Base-by-base conservation (phyloP, 2,329 filamentous ascomycete species). In the Pseudogymnoascus destructans region DNA sequence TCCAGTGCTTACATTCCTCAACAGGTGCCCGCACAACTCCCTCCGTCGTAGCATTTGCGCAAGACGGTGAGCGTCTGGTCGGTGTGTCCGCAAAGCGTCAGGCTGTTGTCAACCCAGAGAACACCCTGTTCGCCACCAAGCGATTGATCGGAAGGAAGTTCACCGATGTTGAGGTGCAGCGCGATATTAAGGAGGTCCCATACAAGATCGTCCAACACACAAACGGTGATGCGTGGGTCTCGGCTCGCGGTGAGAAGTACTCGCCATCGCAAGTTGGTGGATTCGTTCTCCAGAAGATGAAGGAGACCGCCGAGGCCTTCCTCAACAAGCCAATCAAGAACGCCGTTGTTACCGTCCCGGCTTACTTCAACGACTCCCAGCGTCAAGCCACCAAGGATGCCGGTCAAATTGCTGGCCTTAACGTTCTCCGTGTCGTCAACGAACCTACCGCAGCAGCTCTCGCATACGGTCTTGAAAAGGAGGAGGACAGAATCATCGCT, bases 341-440 rank as follows among this genome's bases (percentile, higher is more conserved):
- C 72, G 92, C 90, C 67, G 92, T 97, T 62, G 92, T 97, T 67
- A 97, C 92, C 62, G 91, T 96, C 35, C 91, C 91, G 63, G 91
- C 91, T 68, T 97, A 97, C 81, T 97, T 97, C 83, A 97, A 97
- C 76, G 91, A 97, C 75, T 91, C 89, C 61, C 91, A 97, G 78
- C 88, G 91, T 77, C 92, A 96, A 77, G 90, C 90, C 67, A 97
- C 91, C 75, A 97, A 96, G 83, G 91, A 97, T 72, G 92, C 92
- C 65, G 92, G 92, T 76, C 89, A 95, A 74, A 97, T 97, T 69
- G 82, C 92, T 68, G 92, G 92, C 72, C 82, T 97, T 58, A 95
- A 96, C 73, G 92, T 97, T 66, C 87, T 95, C 69, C 91, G 92
- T 83, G 90, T 96, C 61, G 89, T 97, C 65, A 96, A 96, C 80